A percentile compares a stretch with the other conserved stretches of the same genome.
Conservation (phyloP, 2,329 filamentous ascomycete species). For the Trichophyton benhamiae region DNA sequence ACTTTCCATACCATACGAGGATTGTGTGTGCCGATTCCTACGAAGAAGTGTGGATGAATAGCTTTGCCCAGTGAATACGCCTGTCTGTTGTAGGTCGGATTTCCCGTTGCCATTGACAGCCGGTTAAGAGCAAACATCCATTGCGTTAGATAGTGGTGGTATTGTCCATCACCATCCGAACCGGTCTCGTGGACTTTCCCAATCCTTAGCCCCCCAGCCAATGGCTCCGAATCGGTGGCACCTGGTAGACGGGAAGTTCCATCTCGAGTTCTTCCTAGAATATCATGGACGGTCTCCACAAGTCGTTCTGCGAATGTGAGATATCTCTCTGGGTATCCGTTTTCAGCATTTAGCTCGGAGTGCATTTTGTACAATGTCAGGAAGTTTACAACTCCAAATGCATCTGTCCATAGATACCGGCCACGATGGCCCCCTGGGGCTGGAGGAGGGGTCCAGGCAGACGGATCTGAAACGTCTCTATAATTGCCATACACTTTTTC, state of each 20-base stretch:
- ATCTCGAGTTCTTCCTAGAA: constrained; percentile 43
- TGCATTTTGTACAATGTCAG: constrained; percentile 40
- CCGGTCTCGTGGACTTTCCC: constrained; percentile 42
- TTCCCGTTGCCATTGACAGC: constrained; percentile 36
- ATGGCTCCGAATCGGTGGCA: constrained; percentile 41
- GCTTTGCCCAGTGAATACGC: constrained; percentile 42
- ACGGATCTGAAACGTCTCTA: constrained; percentile 20
- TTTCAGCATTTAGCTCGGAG: not conserved
- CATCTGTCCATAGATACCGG: constrained; percentile 50
- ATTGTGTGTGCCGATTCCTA: constrained; percentile 21
- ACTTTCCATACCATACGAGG: constrained; percentile 47
- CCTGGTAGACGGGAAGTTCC: constrained; percentile 36
- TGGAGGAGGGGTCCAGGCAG: constrained; percentile 37
- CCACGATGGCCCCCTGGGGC: constrained; percentile 44
- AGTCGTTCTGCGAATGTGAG: constrained; percentile 40
- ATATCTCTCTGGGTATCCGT: constrained; percentile 28
- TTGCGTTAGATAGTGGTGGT: constrained; percentile 49
- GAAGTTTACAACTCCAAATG: constrained; percentile 49
- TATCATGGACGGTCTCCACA: constrained; percentile 40
- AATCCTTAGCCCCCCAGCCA: constrained; percentile 46
- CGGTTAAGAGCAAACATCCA: constrained; percentile 53
- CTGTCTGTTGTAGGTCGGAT: constrained; percentile 38
- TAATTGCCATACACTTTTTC: constrained; percentile 31
- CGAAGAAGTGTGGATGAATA: constrained; percentile 43
- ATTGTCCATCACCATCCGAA: constrained; percentile 46